Base-by-base conservation (phyloP, 768 basidiomycete species). In the Lenzites betulinus region DNA sequence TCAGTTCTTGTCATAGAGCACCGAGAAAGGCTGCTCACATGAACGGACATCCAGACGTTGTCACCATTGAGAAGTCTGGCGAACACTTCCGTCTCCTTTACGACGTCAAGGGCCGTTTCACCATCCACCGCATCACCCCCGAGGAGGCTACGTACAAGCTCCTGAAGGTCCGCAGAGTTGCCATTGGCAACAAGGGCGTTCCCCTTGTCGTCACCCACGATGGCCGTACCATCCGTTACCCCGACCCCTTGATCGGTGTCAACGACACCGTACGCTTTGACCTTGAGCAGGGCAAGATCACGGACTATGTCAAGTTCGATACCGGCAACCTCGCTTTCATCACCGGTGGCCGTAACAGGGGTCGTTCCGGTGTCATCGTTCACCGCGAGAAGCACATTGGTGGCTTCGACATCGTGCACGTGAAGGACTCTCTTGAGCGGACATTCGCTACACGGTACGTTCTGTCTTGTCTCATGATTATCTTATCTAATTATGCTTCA, bases 291-390 rank as follows among this genome's bases (percentile, higher is more conserved):
- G 84, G 85, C 78, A 97, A 98, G 82, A 95, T 99, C 75, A 84
- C 78, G 55, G 91, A 95, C 72, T 92, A 85, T 72, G 89, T 96
- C 75, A 91, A 93, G 77, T 99, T 98, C 75, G 97, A 98, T 74
- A 93, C 92, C 42, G 95, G 96, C 61, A 97, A 98, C 82, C 86
- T 96, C 65, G 93, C 92, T 76, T 93, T 96, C 83, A 85, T 97
- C 79, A 99, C 97, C 64, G 97, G 97, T 73, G 97, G 97, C 64
- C 94, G 96, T 75, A 99, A 98, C 89, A 98, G 98, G 94, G 97
- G 97, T 67, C 88, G 97, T 80, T 91, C 88, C 58, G 97, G 97
- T 80, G 86, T 94, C 64, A 97, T 99, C 71, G 87, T 93, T 53
- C 93, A 96, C 81, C 86, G 91, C 67, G 97, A 98, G 84, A 94